Conservation (phyloP, 2,329 filamentous ascomycete genomes). For the Hypoxylon sp. region DNA sequence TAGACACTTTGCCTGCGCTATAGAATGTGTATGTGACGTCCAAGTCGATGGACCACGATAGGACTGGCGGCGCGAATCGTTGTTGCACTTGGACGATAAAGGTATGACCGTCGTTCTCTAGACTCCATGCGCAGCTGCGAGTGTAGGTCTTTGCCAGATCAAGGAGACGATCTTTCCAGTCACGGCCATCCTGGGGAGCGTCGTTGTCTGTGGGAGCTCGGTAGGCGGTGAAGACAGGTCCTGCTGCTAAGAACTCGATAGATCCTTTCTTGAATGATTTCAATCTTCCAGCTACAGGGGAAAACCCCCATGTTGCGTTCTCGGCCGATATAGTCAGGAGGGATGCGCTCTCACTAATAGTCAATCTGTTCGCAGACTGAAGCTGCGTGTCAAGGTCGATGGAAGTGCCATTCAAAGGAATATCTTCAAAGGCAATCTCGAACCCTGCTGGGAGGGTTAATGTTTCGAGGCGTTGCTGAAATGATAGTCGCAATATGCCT, state of each 20-base stretch:
- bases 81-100: constrained; percentile 55
- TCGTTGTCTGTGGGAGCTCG: constrained; percentile 74
- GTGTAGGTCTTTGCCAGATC: constrained; percentile 53
- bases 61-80: constrained; percentile 67
- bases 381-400: constrained; percentile 2
- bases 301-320: constrained; percentile 42
- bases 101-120: constrained; percentile 38
- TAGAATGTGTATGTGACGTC: constrained; percentile 65
- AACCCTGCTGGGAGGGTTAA: constrained; percentile 38
- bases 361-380: constrained; percentile 26
- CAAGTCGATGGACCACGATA: constrained; percentile 66
- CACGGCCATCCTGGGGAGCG: constrained; percentile 59
- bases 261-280: constrained; percentile 41
- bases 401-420: constrained; percentile 28
- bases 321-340: constrained; percentile 40
- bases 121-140: constrained; percentile 43
- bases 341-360: constrained; percentile 35
- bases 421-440: constrained; percentile 45
- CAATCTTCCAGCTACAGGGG: constrained; percentile 40
- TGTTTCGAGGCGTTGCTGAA: constrained; percentile 39
- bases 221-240: constrained; percentile 56
- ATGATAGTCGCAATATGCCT: constrained; percentile 41
- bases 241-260: constrained; percentile 37
- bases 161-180: constrained; percentile 61
- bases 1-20: constrained; percentile 53